Evolutionary conservation across 2,329 filamentous ascomycete species (phyloP).

Genomic region (Daldinia sp.): DNA sequence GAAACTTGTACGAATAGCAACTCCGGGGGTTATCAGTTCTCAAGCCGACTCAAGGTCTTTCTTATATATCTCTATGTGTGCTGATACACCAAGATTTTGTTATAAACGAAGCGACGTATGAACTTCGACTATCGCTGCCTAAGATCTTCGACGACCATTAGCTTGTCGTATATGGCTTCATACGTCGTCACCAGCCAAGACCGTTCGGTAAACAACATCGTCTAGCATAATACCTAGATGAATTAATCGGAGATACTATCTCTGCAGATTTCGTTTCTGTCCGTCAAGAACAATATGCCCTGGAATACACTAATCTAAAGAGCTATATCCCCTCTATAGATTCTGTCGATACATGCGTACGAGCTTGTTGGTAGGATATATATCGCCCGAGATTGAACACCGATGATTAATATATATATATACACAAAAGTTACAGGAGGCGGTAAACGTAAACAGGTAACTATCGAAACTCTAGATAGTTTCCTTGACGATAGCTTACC

Average conservation of each 20-base stretch:
- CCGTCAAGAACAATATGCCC: neutral
- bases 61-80: neutral
- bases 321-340: neutral
- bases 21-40: neutral
- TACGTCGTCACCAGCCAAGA: neutral
- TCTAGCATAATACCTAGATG: neutral
- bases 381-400: neutral
- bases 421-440: no score
- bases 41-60: neutral
- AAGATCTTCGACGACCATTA: neutral
- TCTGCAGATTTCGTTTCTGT: neutral
- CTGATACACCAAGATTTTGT: neutral
- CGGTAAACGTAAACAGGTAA: neutral
- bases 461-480: neutral
- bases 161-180: no score
- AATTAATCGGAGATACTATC: neutral
- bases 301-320: no score
- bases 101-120: neutral
- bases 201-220: neutral
- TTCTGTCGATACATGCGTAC: neutral
- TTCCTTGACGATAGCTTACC: neutral
- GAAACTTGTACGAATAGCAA: neutral
- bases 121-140: neutral
- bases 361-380: no score
- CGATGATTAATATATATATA: no score